Evolutionary conservation across 2,329 filamentous ascomycete genomes (phyloP), one percentile per base, ranked within the genome.

Genomic region (Arachnomyces sp.): DNA sequence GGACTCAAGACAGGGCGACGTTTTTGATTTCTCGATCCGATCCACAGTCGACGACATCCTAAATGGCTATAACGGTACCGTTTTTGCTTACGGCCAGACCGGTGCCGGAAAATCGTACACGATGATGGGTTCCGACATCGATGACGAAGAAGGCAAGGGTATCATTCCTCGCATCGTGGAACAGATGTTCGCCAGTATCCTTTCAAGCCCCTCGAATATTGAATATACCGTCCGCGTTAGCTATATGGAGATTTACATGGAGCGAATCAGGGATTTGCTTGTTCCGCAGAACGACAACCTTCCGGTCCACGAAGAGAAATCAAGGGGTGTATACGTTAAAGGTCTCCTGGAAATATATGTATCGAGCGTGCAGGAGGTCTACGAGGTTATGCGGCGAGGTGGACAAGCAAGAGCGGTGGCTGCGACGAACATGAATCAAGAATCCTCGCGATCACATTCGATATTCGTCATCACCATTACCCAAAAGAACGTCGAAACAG

Each of bases 221-320:
- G 92, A 96, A 67, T 96, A 96, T 66, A 96, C 89, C n/a, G 90
- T 98, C 39, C 81, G 89, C 42, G 90, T 96, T 59, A 95, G 88
- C 65, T 96, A 96, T 67, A 95, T 98, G 89, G 92, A 98, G 67
- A 96, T 98, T 50, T 98, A 98, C 72, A 98, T 96, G 92, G 92
- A 98, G 70, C 81, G 85, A 53, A 96, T 98, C 62, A 80, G 90
- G 56, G 92, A 98, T 78, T 68, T 98, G 56, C 71, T 98, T 48
- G 81, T 84, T 16, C 92, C 92, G 8, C 84, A 89, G 45, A 95
- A 96, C 65, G 90, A 95, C 69, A 96, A 96, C 59, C 72, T 98
- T 38, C 89, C 90, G 0, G 82, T 96, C n/a, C 92, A 96, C 67
- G 92, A 98, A 59, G 92, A 96, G 67, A 95, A 95, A 75, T 92